Evolutionary conservation across 2,329 filamentous ascomycete species (phyloP), one percentile per base, ranked within the genome.

Genomic region (Cladosporium sp.): DNA sequence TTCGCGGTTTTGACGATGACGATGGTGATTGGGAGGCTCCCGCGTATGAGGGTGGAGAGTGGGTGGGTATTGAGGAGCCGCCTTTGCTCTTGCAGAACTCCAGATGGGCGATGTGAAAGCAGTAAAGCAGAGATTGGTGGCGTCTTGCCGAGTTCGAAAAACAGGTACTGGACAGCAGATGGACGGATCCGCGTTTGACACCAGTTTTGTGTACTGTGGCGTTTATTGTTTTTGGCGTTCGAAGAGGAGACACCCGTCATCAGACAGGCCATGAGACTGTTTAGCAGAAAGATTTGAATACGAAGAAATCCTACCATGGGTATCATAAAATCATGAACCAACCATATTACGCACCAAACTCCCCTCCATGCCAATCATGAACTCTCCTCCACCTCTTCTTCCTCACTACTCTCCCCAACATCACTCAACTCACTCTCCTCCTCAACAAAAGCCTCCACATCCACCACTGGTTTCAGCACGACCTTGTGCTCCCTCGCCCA

Each of bases 361-460:
- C 52, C 52, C 9, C 28, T 47, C 19, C 19, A 15, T 38, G 30
- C 30, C 40, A 19, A 14, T 56, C 52, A 56, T 12, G 38, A 30
- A 20, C 17, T 56, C 20, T 51, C 45, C 40, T 45, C 51, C n/a
- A 15, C 34, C 37, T 45, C 40, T 22, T 45, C 40, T 2, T 15
- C 25, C 17, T 47, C 52, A 12, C 66, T 64, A 30, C 57, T 63
- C 50, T 64, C 64, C 52, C 61, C 65, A 47, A 70, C 67, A 37
- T 70, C 68, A 3, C 70, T 72, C 20, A 65, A 65, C 19, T 67
- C 81, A 51, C 81, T 74, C 12, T 84, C 84, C 55, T 84, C 82
- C 62, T 87, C 84, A 6, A 88, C 74, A 65, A 96, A 96, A 1
- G 89, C 91, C 1, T 86, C 82, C 5, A 87, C 82, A 72, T 90